Percentiles rank a stretch among this genome's conserved stretches.
These are phyloP conservation scores for Saprolegnia parasitica DNA, from an alignment of 352 stramenopile species.

Conservation along the genomic window DNA sequence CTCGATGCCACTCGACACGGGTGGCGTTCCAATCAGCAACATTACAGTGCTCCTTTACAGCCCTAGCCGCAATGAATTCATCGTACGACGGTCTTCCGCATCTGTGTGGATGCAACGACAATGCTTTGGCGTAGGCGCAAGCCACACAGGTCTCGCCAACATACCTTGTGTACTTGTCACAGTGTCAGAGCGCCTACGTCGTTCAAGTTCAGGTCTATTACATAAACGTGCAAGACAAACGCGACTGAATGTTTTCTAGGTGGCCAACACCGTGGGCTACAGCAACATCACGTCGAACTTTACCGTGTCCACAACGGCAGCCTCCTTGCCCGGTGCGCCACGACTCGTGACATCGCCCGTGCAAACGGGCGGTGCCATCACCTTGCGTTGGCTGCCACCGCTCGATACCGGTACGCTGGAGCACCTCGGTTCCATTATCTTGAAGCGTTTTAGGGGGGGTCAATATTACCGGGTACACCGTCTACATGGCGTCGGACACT, in stretches of 20 bases:
- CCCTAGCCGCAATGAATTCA: background rate
- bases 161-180: background rate
- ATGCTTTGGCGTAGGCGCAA: background rate
- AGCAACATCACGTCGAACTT: conserved; percentile 8
- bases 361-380: conserved; percentile 22
- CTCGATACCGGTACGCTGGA: conserved; percentile 17
- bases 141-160: background rate
- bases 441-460: background rate
- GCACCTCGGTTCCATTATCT: background rate
- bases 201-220: conserved; percentile 11
- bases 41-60: conserved; percentile 11
- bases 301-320: background rate
- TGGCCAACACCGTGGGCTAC: background rate
- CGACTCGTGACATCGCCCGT: background rate
- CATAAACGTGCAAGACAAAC: too few relatives aligned
- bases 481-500: background rate
- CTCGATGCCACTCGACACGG: conserved; percentile 1
- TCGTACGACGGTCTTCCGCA: background rate
- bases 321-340: conserved; percentile 7
- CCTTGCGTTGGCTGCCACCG: conserved; percentile 13
- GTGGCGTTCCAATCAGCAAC: background rate
- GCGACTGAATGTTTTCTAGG: background rate
- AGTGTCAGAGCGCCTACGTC: background rate
- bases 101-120: too few relatives aligned
- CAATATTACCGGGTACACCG: conserved; percentile 15